These are phyloP conservation scores for Microdochium nivale DNA, from an alignment of 2,329 filamentous ascomycete genomes.

Conservation along the genomic window DNA sequence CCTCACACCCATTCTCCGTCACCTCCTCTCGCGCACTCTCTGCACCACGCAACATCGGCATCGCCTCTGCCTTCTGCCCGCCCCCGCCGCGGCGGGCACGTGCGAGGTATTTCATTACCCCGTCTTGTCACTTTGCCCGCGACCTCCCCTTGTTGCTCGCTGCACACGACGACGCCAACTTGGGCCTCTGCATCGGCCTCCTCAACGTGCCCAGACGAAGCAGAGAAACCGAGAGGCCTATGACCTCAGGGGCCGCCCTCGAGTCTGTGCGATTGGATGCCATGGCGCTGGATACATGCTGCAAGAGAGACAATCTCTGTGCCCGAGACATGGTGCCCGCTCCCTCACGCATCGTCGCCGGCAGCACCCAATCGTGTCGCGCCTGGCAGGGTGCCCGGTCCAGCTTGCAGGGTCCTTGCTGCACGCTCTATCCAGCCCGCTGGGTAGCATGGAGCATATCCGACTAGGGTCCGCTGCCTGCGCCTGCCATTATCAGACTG, in stretches of 20 bases:
- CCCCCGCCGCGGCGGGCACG: not conserved
- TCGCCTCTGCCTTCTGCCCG: not conserved
- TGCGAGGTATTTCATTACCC: not conserved
- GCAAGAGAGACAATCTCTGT: not conserved
- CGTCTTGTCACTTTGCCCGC: not conserved
- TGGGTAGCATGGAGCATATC: not conserved
- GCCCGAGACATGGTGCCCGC: not conserved
- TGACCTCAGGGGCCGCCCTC: not conserved
- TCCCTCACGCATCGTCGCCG: not conserved
- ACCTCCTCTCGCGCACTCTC: not conserved
- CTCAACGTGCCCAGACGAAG: no score
- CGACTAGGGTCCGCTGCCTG: not conserved
- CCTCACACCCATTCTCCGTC: not conserved
- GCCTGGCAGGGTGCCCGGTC: not conserved
- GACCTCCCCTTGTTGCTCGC: not conserved
- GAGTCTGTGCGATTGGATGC: not conserved
- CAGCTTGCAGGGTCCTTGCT: not conserved
- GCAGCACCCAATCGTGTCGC: not conserved
- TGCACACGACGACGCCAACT: no score
- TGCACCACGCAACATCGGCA: not conserved
- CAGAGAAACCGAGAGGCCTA: no score
- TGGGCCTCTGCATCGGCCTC: no score
- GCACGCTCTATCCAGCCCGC: not conserved
- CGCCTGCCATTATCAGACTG: not conserved
- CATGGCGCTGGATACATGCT: not conserved